A percentile compares a stretch with the other conserved stretches of the same genome.
These are phyloP conservation scores for Cadophora gregata DNA, from an alignment of 2,329 filamentous ascomycete species.

Conservation along the genomic window DNA sequence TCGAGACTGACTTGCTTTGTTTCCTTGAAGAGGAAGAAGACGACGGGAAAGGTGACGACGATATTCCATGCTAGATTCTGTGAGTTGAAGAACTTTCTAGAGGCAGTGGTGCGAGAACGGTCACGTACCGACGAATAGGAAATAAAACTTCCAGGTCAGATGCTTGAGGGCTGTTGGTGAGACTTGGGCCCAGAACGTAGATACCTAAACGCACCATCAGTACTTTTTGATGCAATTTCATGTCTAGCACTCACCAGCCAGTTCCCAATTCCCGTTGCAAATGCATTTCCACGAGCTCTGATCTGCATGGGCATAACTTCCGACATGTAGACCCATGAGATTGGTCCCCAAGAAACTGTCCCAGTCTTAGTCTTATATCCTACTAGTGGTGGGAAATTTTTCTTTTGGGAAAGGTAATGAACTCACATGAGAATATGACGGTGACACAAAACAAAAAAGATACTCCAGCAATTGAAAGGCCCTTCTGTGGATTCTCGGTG, in stretches of 20 bases:
- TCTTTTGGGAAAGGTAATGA: neutral
- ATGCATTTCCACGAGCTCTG: slow-evolving; percentile 62
- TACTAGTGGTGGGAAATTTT: neutral
- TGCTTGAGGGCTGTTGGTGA: slow-evolving; percentile 56
- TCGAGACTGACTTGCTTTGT: slow-evolving; percentile 43
- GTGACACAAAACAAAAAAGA: slow-evolving; percentile 70
- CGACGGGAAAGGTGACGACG: slow-evolving; percentile 45
- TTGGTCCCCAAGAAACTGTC: slow-evolving; percentile 60
- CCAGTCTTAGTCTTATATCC: neutral
- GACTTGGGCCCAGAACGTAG: slow-evolving; percentile 64
- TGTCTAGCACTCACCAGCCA: slow-evolving; percentile 50
- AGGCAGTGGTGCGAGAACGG: neutral
- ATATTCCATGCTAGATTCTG: slow-evolving; percentile 34
- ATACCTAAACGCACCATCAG: slow-evolving; percentile 43
- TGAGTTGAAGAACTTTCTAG: neutral
- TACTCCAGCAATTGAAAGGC: slow-evolving; percentile 64
- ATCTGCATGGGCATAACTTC: slow-evolving; percentile 73
- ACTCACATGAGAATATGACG: slow-evolving; percentile 56
- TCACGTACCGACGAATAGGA: slow-evolving; percentile 54
- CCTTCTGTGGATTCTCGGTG: slow-evolving; percentile 47
- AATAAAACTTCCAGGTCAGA: slow-evolving; percentile 61
- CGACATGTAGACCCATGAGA: slow-evolving; percentile 68
- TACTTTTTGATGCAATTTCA: neutral
- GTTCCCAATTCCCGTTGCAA: slow-evolving; percentile 63
- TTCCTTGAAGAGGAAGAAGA: slow-evolving; percentile 45